Evolutionary conservation across 805 yeast species (phyloP), one percentile per base, ranked within the genome.

Genomic region (Wickerhamiella bombiphila): DNA sequence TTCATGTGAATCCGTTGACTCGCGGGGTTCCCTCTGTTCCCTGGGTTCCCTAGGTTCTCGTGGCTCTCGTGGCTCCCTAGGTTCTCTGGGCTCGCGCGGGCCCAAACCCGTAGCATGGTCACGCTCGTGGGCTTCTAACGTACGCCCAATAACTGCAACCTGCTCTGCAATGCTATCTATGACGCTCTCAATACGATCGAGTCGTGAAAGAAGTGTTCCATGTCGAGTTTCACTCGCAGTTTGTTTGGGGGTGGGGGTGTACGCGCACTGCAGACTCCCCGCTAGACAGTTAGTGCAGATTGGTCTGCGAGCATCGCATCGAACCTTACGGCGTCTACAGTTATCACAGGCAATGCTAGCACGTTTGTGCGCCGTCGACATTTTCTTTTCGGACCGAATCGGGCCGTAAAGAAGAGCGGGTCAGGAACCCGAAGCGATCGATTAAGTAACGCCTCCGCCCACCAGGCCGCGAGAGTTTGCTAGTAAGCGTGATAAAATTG

Each of bases 301-400:
- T 2, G 73, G 68, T 32, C 60, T 43, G 38, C 66, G 68, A 1
- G 88, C 83, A 46, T 80, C 86, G 60, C 93, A 80, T 42, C 76
- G 69, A 26, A 57, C 49, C 41, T 80, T 80, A 48, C 79, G 79
- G 35, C 77, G 71, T 28, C 95, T 64, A 52, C 95, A 85, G 29
- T 88, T 59, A 51, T 82, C 93, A 57, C 95, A 83, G 0, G 94
- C 94, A 50, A 80, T 88, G 0, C 91, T 81, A 1, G 81, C 81
- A 39, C 95, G 45, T n/a, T n/a, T n/a, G n/a, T n/a, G n/a, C n/a
- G n/a, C n/a, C n/a, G n/a, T n/a, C n/a, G n/a, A n/a, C n/a, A n/a
- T n/a, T n/a, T n/a, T n/a, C n/a, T n/a, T n/a, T n/a, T n/a, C n/a
- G n/a, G n/a, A n/a, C n/a, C n/a, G n/a, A n/a, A n/a, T n/a, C n/a